Conservation (phyloP, 2,329 filamentous ascomycete species). For the Dendryphion nanum region DNA sequence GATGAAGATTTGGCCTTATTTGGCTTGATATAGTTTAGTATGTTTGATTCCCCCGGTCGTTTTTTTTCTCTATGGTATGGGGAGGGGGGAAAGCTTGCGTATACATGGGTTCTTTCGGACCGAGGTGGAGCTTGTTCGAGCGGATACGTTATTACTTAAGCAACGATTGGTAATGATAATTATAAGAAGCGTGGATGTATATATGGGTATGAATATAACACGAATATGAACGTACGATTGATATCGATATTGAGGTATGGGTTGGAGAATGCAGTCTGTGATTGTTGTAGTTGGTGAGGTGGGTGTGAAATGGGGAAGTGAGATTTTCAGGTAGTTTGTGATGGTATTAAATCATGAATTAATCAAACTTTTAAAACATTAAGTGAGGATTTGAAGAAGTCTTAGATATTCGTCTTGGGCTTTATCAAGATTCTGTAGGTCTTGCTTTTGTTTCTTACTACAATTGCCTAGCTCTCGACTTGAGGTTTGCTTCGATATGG, state of each 20-base stretch:
- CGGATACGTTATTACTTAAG: too few species aligned
- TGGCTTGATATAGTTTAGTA: background rate
- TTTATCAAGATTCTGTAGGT: too few species aligned
- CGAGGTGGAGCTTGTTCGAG: too few species aligned
- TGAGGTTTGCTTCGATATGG: too few species aligned
- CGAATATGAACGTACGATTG: background rate
- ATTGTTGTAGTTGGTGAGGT: background rate
- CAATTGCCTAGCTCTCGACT: too few species aligned
- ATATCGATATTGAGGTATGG: background rate
- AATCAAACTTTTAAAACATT: background rate
- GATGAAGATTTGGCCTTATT: background rate
- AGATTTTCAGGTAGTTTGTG: background rate
- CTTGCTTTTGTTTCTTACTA: too few species aligned
- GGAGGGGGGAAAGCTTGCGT: too few species aligned
- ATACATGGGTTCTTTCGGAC: too few species aligned
- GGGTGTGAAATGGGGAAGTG: background rate
- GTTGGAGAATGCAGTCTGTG: background rate
- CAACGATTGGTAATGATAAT: background rate
- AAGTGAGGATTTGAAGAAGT: background rate
- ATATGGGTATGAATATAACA: background rate
- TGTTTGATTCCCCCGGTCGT: background rate
- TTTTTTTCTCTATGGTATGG: background rate
- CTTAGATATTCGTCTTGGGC: too few species aligned
- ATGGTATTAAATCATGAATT: background rate
- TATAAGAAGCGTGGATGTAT: background rate